These are phyloP conservation scores for Colletotrichum destructivum DNA, from an alignment of 2,329 filamentous ascomycete genomes.

Conservation along the genomic window DNA sequence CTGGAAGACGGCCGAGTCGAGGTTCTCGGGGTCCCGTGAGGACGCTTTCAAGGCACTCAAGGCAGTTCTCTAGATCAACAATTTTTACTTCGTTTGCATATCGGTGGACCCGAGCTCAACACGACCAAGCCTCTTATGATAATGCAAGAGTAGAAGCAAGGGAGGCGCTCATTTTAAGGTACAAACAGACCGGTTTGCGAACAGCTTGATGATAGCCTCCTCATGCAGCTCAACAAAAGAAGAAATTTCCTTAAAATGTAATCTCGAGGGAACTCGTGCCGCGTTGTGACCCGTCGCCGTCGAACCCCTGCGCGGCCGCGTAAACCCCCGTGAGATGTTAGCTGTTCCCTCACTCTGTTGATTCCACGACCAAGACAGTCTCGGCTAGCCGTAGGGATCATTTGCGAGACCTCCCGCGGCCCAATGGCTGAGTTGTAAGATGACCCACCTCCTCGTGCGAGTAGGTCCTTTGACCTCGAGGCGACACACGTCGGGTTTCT, in stretches of 20 bases:
- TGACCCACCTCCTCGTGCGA: neutral
- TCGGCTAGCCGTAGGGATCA: slow-evolving; percentile 21
- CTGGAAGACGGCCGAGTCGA: slow-evolving; percentile 79
- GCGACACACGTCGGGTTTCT: neutral
- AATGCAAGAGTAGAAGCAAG: neutral
- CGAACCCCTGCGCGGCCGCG: slow-evolving; percentile 8
- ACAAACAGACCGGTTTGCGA: neutral
- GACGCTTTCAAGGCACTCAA: slow-evolving; percentile 63
- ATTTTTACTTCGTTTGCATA: neutral
- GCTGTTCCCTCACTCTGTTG: neutral
- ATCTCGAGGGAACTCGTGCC: neutral
- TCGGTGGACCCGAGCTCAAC: neutral
- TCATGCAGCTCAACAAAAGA: no score
- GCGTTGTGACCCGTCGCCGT: slow-evolving; percentile 8
- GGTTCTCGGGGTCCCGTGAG: slow-evolving; percentile 67
- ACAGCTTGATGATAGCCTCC: neutral
- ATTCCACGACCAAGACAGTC: slow-evolving; percentile 14
- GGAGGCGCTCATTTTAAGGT: no score
- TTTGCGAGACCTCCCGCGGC: neutral
- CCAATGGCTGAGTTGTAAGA: neutral
- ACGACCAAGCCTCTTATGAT: no score
- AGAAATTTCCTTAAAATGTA: neutral
- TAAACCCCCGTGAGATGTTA: slow-evolving; percentile 7
- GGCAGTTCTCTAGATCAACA: slow-evolving; percentile 56
- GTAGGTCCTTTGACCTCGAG: neutral